These are phyloP conservation scores for Pseudopyricularia cyperi DNA, from an alignment of 2,329 filamentous ascomycete genomes.

Conservation along the genomic window DNA sequence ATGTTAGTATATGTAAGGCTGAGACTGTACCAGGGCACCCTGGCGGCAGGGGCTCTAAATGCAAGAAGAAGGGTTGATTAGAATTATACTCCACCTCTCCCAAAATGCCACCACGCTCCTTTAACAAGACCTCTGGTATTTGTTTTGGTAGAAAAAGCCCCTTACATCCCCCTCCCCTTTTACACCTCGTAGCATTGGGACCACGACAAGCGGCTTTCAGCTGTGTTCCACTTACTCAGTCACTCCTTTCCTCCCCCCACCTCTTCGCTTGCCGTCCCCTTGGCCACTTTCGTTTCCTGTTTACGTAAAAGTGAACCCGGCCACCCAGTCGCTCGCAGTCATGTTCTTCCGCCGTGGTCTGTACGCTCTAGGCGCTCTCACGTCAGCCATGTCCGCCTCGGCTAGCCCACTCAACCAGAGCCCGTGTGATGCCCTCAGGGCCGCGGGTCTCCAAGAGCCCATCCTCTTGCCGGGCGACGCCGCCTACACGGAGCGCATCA, in stretches of 20 bases:
- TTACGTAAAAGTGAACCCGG: neutral
- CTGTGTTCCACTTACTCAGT: neutral
- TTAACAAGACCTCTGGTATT: neutral
- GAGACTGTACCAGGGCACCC: neutral
- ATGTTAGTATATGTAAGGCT: too few species aligned
- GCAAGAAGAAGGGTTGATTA: neutral
- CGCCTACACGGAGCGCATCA: slow-evolving; percentile 6
- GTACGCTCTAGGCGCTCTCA: neutral
- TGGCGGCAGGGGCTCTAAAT: neutral
- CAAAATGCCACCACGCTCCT: neutral
- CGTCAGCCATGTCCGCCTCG: neutral
- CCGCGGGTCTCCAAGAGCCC: slow-evolving; percentile 1
- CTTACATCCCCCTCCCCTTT: neutral
- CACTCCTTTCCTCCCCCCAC: neutral
- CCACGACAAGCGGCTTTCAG: neutral
- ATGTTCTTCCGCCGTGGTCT: neutral
- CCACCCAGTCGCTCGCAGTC: neutral
- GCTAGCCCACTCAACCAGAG: neutral
- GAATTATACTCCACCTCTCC: neutral
- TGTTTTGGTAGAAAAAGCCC: neutral
- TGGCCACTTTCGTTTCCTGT: neutral
- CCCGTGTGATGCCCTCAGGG: neutral
- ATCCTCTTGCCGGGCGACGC: neutral
- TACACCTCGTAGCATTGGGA: neutral
- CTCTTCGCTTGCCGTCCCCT: neutral